Conservation (phyloP, 345 rosid species). For the Rhodamnia argentea region DNA sequence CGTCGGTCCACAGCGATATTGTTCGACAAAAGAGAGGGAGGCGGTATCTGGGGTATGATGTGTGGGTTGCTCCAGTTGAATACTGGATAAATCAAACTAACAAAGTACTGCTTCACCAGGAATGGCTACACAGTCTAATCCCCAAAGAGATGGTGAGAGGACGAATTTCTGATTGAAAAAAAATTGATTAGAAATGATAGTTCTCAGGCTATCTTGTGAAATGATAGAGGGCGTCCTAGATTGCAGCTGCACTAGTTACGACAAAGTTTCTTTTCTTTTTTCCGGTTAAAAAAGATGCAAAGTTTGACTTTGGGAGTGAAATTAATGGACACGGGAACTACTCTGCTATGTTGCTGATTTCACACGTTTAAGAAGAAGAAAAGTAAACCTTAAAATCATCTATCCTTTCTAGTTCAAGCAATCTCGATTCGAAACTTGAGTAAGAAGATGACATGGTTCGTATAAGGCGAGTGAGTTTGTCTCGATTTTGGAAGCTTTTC, state of each 20-base stretch:
- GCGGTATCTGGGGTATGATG: not conserved
- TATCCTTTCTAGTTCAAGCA: not conserved
- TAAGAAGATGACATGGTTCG: not conserved
- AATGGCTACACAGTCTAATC: not conserved
- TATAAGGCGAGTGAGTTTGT: not conserved
- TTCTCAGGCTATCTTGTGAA: not conserved
- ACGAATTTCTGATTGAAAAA: not conserved
- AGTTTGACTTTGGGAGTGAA: not conserved
- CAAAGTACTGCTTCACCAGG: not conserved
- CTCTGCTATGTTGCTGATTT: not conserved
- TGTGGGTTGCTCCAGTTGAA: not conserved
- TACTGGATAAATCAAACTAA: not conserved
- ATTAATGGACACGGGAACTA: not conserved
- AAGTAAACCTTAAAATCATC: not conserved
- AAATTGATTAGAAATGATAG: not conserved
- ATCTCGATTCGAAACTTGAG: not conserved
- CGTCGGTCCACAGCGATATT: not conserved
- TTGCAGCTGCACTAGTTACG: not conserved
- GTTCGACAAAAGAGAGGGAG: not conserved
- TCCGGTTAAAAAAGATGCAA: not conserved
- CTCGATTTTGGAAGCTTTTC: not conserved
- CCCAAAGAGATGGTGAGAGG: not conserved
- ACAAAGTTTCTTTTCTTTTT: not conserved
- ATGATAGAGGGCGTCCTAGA: not conserved
- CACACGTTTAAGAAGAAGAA: not conserved